Evolutionary conservation across 495 filamentous ascomycete species (phyloP), one percentile per base, ranked within the genome.

Genomic region (Bacidia gigantensis): DNA sequence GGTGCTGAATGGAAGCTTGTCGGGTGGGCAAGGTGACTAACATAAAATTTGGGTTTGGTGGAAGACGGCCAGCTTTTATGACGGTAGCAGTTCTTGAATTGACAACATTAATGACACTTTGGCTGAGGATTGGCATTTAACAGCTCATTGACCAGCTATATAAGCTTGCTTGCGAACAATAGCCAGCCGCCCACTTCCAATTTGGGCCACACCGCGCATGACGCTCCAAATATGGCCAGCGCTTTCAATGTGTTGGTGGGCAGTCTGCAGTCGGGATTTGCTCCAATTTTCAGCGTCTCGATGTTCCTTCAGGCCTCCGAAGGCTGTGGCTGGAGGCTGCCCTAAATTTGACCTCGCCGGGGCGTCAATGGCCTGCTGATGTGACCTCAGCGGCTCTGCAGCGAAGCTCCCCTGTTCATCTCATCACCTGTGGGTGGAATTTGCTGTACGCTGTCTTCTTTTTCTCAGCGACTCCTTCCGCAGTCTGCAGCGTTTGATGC

Each of bases 311-410:
- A 41, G 14, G 46, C 2, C 26, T 50, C 44, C 49, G 14, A 24
- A 22, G 21, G 32, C n/a, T 51, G 49, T 51, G 39, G 49, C 47
- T 50, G 47, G 14, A 3, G 22, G 47, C 47, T 38, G 21, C 47
- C 47, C 47, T 10, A 11, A 38, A 14, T 50, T 38, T 14, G 17
- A 17, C 9, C 21, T 11, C 22, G 22, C 43, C 48, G 10, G 29
- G 50, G 55, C 55, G 55, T 49, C 55, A 57, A 57, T 42, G 50
- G 55, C 46, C 56, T 48, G 56, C 47, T 39, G 26, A 18, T 39
- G 51, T 58, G 56, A 58, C 51, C 56, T 58, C 35, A 51, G 40
- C 51, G 56, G 51, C 41, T 29, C 47, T 42, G 21, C 11, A 53
- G n/a, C 22, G 29, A 5, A 35, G 14, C 7, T 7, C 14, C 29